These are phyloP conservation scores for Cucumis cinereus DNA, from an alignment of 306 rosid species.

Conservation along the genomic window DNA sequence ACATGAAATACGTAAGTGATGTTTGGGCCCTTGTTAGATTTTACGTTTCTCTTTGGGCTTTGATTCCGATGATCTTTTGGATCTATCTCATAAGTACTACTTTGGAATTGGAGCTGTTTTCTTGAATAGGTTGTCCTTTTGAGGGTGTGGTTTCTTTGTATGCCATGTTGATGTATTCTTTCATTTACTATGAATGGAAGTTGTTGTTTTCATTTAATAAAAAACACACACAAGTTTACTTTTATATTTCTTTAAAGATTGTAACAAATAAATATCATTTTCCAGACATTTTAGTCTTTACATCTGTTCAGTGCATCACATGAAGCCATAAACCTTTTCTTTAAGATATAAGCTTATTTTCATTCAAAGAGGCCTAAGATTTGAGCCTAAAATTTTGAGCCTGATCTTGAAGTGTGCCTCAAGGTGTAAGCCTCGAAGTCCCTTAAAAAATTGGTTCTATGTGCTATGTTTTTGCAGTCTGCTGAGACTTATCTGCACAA, in stretches of 20 bases:
- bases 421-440: neutral
- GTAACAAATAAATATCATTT: neutral
- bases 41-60: too few relatives aligned
- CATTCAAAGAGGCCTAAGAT: neutral
- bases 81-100: too few relatives aligned
- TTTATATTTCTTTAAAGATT: neutral
- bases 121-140: too few relatives aligned
- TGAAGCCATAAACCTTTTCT: neutral
- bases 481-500: neutral
- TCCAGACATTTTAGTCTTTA: neutral
- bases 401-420: neutral
- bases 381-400: neutral
- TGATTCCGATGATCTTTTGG: too few relatives aligned
- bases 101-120: too few relatives aligned
- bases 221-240: neutral
- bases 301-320: neutral
- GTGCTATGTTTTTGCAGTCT: neutral
- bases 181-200: too few relatives aligned
- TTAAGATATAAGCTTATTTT: neutral
- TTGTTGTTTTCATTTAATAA: too few relatives aligned
- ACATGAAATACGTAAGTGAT: too few relatives aligned
- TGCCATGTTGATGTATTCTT: too few relatives aligned
- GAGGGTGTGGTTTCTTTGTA: too few relatives aligned
- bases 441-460: neutral
- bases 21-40: too few relatives aligned